Evolutionary conservation across 2,329 filamentous ascomycete species (phyloP).

Genomic region (Alternaria sp.): DNA sequence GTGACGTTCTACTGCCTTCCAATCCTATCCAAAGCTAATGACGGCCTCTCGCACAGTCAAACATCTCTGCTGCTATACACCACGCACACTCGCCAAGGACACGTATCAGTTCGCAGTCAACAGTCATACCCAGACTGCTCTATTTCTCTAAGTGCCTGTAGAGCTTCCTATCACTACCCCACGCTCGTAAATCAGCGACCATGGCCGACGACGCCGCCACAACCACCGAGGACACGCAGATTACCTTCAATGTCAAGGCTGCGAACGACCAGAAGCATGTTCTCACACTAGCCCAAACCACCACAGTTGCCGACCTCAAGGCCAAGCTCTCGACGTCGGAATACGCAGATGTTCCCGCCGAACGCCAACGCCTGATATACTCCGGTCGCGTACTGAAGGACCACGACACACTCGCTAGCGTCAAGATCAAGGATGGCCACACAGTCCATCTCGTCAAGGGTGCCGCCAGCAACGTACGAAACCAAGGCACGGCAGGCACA

Average conservation of each 20-base stretch:
- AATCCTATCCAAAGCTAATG: slow-evolving; percentile 24
- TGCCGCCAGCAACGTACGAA: slow-evolving; percentile 80
- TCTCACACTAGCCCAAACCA: slow-evolving; percentile 78
- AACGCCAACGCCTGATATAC: slow-evolving; percentile 95
- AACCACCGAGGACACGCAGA: slow-evolving; percentile 68
- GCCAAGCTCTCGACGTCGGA: slow-evolving; percentile 81
- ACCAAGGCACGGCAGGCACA: slow-evolving; percentile 52
- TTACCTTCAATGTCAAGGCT: slow-evolving; percentile 98
- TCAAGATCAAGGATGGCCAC: slow-evolving; percentile 96
- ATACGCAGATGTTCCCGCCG: slow-evolving; percentile 83
- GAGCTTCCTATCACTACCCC: slow-evolving; percentile 14
- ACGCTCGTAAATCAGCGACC: slow-evolving; percentile 16
- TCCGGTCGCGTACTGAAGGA: slow-evolving; percentile 97
- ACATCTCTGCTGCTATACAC: slow-evolving; percentile 14
- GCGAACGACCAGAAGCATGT: slow-evolving; percentile 86
- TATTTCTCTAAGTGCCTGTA: neutral
- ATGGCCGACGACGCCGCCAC: slow-evolving; percentile 70
- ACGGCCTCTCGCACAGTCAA: slow-evolving; percentile 5
- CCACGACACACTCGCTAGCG: slow-evolving; percentile 79
- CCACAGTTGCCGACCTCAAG: slow-evolving; percentile 86
- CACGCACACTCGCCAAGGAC: neutral
- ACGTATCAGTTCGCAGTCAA: slow-evolving; percentile 9
- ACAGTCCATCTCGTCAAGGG: slow-evolving; percentile 97
- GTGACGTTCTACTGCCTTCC: slow-evolving; percentile 42
- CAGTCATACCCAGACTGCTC: neutral